Conservation (phyloP, 2,329 filamentous ascomycete genomes). For the Aotearoamyces nothofagi region DNA sequence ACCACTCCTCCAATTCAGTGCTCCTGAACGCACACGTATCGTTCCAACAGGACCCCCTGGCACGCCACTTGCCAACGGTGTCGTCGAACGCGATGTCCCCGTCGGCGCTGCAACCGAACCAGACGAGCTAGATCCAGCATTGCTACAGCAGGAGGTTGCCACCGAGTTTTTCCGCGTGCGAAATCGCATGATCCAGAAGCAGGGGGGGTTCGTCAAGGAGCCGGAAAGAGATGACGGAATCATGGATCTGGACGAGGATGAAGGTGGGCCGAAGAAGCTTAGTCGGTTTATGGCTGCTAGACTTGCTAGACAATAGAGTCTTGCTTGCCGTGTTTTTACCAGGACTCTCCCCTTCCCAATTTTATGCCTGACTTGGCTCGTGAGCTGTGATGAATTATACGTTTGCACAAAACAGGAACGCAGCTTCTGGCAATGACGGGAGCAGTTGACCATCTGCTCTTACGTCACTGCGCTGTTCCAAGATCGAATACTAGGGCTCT, state of each 20-base stretch:
- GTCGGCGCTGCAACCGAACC: conserved; percentile 26
- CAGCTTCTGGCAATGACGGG: conserved; percentile 35
- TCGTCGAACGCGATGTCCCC: conserved; percentile 36
- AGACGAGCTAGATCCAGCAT: conserved; percentile 55
- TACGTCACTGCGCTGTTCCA: conserved; percentile 40
- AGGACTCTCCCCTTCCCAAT: neutral
- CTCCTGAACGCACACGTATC: conserved; percentile 5
- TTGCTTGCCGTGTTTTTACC: too few relatives aligned
- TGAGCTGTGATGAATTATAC: neutral
- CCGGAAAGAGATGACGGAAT: conserved; percentile 45
- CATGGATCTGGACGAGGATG: conserved; percentile 49
- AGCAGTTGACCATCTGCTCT: conserved; percentile 38
- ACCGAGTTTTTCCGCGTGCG: conserved; percentile 72
- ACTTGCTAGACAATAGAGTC: conserved; percentile 38
- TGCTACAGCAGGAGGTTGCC: conserved; percentile 64
- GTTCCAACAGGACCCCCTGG: conserved; percentile 23
- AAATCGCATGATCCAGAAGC: conserved; percentile 66
- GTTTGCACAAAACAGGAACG: conserved; percentile 9
- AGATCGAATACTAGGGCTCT: conserved; percentile 41
- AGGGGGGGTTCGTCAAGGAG: conserved; percentile 68
- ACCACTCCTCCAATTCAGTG: conserved; percentile 10
- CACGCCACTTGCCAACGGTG: conserved; percentile 39
- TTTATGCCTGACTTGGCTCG: neutral
- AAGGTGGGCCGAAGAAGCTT: conserved; percentile 45
- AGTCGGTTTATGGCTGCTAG: conserved; percentile 64